A percentile compares a stretch with the other conserved stretches of the same genome.
These are phyloP conservation scores for Claviceps humidiphila DNA, from an alignment of 2,329 filamentous ascomycete species.

Conservation along the genomic window DNA sequence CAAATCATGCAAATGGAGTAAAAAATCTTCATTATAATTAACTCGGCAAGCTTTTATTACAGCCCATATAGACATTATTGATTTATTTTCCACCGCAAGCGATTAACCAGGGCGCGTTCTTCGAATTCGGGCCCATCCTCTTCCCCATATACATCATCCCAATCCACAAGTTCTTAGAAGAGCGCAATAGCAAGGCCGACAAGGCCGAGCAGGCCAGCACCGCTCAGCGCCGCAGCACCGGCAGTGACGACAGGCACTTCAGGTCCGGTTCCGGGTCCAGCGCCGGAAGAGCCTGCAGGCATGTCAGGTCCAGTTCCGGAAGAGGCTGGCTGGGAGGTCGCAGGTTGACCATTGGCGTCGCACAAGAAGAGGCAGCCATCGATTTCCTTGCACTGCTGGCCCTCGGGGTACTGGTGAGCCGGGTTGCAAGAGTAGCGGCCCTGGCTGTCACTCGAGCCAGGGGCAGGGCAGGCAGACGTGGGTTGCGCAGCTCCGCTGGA, in stretches of 20 bases:
- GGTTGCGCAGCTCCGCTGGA: too few species aligned
- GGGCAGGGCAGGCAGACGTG: not conserved
- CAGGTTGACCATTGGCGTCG: slow-evolving; percentile 2
- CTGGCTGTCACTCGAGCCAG: slow-evolving; percentile 5
- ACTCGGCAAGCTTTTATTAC: too few species aligned
- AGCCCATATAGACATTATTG: too few species aligned
- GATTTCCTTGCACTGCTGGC: slow-evolving; percentile 8
- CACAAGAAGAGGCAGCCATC: slow-evolving; percentile 8
- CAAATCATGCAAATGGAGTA: too few species aligned
- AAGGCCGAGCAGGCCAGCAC: not conserved
- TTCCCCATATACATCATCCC: not conserved
- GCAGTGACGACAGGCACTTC: not conserved
- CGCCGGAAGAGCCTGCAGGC: not conserved
- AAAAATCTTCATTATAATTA: too few species aligned
- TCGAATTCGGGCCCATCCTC: too few species aligned
- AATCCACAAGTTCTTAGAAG: not conserved
- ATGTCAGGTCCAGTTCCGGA: too few species aligned
- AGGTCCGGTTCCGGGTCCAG: too few species aligned
- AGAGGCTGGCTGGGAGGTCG: not conserved
- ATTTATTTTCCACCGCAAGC: too few species aligned
- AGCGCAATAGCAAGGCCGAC: not conserved
- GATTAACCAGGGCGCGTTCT: too few species aligned
- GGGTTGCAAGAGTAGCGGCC: slow-evolving; percentile 13
- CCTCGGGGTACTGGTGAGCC: slow-evolving; percentile 10
- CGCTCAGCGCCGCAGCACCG: not conserved